Conservation (phyloP, 1,284 basidiomycete genomes). For the Rhodotorula glutinis region DNA sequence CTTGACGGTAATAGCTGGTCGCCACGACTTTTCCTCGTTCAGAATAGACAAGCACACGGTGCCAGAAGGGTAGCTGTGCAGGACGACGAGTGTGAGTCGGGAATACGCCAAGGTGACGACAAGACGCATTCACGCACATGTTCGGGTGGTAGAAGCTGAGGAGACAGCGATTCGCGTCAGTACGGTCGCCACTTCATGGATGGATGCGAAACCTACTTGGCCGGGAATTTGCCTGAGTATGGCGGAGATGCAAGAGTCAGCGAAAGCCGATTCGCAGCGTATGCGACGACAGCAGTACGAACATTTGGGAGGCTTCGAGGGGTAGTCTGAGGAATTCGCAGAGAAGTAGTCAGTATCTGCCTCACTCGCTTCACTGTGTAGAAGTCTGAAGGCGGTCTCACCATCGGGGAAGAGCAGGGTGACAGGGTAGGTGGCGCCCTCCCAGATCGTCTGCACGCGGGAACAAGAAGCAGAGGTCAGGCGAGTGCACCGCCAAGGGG, state of each 20-base stretch:
- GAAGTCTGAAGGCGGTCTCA: constrained; percentile 48
- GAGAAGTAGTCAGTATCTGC: no score
- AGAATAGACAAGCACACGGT: constrained; percentile 97
- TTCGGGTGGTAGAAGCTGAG: constrained; percentile 15
- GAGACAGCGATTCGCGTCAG: background rate
- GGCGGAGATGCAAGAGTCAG: constrained; percentile 56
- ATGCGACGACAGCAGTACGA: background rate
- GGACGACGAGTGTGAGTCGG: constrained; percentile 46
- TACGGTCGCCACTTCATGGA: background rate
- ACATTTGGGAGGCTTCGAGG: constrained; percentile 92
- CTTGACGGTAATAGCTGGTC: constrained; percentile 97
- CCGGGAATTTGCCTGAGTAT: constrained; percentile 72
- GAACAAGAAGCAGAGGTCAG: background rate
- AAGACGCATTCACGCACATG: background rate
- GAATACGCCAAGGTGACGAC: no score
- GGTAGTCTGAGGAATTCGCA: constrained; percentile 65
- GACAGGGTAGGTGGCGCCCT: constrained; percentile 89
- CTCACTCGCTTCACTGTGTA: no score
- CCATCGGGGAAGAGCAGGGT: constrained; percentile 93
- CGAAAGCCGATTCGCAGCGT: background rate
- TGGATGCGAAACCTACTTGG: constrained; percentile 62
- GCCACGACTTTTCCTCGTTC: constrained; percentile 99
- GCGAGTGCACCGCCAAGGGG: no score
- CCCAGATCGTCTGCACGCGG: constrained; percentile 88
- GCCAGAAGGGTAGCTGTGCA: constrained; percentile 80